Conservation (phyloP, 2,329 filamentous ascomycete genomes). For the Epichloe sylvatica region DNA sequence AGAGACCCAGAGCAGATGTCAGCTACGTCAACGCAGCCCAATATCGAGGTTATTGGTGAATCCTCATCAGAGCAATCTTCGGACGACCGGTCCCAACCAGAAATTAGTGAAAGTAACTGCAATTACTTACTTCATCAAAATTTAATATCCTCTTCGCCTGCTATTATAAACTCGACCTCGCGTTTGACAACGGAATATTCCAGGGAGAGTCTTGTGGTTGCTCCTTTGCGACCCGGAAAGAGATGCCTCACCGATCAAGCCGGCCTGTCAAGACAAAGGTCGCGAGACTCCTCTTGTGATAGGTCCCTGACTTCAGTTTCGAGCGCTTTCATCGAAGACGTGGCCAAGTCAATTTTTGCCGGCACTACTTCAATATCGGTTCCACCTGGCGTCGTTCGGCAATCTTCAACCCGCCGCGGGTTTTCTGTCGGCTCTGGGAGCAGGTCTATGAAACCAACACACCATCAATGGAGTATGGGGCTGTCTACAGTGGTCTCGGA, state of each 20-base stretch:
- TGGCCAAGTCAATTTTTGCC: constrained; percentile 21
- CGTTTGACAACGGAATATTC: constrained; percentile 32
- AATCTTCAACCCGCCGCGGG: not conserved
- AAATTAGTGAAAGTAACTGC: constrained; percentile 26
- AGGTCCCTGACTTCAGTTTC: constrained; percentile 43
- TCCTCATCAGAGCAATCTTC: constrained; percentile 31
- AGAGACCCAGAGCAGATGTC: constrained; percentile 26
- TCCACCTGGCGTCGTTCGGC: not conserved
- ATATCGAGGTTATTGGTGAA: constrained; percentile 37
- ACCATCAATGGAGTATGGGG: constrained; percentile 50
- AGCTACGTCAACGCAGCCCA: constrained; percentile 31
- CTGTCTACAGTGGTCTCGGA: constrained; percentile 51
- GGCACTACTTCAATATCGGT: constrained; percentile 14
- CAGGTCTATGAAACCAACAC: constrained; percentile 17
- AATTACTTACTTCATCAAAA: constrained; percentile 43
- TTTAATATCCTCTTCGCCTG: constrained; percentile 17
- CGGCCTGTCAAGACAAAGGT: constrained; percentile 34
- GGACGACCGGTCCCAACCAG: constrained; percentile 21
- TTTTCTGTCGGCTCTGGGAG: not conserved
- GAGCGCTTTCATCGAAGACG: constrained; percentile 38
- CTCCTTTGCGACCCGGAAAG: constrained; percentile 36
- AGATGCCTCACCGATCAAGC: constrained; percentile 34
- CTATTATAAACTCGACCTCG: not conserved
- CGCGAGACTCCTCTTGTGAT: constrained; percentile 39
- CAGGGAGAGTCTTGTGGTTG: constrained; percentile 45